Evolutionary conservation across 352 stramenopile genomes (phyloP), one percentile per base, ranked within the genome.

Genomic region (Phytophthora ohioensis): DNA sequence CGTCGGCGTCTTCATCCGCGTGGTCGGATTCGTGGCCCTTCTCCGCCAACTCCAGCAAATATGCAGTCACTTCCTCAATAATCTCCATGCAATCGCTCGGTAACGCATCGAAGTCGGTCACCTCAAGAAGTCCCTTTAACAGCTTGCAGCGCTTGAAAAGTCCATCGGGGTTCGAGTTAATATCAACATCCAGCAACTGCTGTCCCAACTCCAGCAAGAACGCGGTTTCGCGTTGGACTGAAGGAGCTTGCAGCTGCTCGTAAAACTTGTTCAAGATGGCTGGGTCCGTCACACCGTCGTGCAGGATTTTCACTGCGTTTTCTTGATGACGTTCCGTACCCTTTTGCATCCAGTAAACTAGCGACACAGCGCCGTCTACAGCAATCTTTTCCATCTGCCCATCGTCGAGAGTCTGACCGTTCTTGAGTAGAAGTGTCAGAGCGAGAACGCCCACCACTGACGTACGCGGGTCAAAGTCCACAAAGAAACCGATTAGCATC

Each of bases 321-420:
- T 95, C 84, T 78, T 93, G 88, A 47, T 94, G 84, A 3, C 88
- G 83, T 49, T 93, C 88, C 1, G 86, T 93, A 12, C 88, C 88
- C 60, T 95, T 94, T 58, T 93, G 84, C 64, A 93, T 90, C 88
- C 88, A 95, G 47, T 95, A 93, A 10, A 93, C 80, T 3, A 95
- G 57, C 12, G 84, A 93, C 8, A 88, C 73, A 0, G 86, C 81
- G 8, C 84, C 83, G 32, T 92, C 84, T 0, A 91, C 78, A n/a
- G 81, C 85, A 47, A 95, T 79, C 32, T 79, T 83, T n/a, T 92
- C 70, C 86, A 91, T 93, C 53, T 95, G 86, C 15, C 79, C 66
- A 5, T 68, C 38, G 27, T 87, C 75, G 1, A 95, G 69, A 11
- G 43, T 43, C 45, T 92, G 80, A 2, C 82, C 84, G 36, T 92